A percentile compares a stretch with the other conserved stretches of the same genome.
phyloP scores from a whole-genome alignment of 176 grass and related monocot genomes.

The Miscanthus lutarioriparius region DNA sequence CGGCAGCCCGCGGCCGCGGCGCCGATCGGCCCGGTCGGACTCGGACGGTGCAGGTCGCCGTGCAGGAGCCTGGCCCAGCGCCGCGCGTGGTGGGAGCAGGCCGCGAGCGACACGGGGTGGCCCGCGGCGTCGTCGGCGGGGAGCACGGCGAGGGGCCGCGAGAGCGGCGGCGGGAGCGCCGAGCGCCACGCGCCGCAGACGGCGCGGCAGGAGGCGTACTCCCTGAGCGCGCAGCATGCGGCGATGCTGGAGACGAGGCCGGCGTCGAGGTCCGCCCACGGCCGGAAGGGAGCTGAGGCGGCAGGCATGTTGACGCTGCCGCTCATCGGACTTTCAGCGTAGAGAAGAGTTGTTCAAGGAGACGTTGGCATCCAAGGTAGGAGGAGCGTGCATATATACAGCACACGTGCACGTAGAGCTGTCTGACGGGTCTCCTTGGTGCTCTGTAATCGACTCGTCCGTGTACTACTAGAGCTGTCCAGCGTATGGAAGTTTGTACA shows the following conservation, averaged over 20 bases:
- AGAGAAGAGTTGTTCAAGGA: neutral
- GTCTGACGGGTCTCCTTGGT: neutral
- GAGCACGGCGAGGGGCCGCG: constrained; percentile 9
- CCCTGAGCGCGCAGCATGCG: neutral
- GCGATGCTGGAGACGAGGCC: constrained; percentile 5
- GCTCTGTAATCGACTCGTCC: neutral
- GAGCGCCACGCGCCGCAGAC: constrained; percentile 16
- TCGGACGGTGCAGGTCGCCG: neutral
- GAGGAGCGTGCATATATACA: neutral
- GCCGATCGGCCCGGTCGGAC: neutral
- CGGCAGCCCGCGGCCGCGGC: neutral
- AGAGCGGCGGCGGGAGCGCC: constrained; percentile 25
- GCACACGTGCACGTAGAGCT: neutral
- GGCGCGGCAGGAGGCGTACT: constrained; percentile 18
- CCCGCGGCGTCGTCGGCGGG: neutral
- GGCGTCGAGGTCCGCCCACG: constrained; percentile 10
- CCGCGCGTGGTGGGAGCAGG: neutral
- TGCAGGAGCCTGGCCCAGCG: constrained; percentile 2
- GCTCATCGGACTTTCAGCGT: neutral
- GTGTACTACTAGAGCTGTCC: neutral
- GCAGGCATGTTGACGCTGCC: neutral
- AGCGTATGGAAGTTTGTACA: neutral
- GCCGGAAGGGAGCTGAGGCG: neutral
- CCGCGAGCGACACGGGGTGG: constrained; percentile 13
- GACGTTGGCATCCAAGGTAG: neutral